These are phyloP conservation scores for Termitomyces sp. DNA, from an alignment of 1,284 basidiomycete species.

Conservation along the genomic window DNA sequence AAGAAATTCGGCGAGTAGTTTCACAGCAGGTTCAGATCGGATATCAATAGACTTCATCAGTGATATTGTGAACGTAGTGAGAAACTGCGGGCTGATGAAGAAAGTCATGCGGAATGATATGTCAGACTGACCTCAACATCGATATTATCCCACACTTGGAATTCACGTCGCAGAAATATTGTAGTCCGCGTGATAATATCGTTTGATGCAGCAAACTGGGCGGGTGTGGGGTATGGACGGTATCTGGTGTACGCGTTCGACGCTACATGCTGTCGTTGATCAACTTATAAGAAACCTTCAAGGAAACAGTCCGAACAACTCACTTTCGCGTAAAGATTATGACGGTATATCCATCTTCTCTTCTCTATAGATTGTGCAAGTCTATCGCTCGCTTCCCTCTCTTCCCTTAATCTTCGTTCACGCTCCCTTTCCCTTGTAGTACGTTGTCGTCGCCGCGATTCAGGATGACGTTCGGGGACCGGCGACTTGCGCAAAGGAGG, in stretches of 20 bases:
- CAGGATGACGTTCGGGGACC: constrained; percentile 27
- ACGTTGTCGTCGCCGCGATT: constrained; percentile 28
- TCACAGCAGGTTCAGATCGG: constrained; percentile 79
- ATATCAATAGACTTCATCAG: constrained; percentile 86
- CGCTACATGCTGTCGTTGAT: constrained; percentile 67
- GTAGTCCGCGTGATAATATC: constrained; percentile 73
- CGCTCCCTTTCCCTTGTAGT: constrained; percentile 47
- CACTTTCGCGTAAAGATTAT: constrained; percentile 78
- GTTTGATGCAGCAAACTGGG: constrained; percentile 70
- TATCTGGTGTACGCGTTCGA: constrained; percentile 80
- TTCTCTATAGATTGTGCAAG: constrained; percentile 57
- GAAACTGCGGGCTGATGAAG: constrained; percentile 41
- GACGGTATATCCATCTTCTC: constrained; percentile 65
- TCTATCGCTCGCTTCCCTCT: constrained; percentile 52
- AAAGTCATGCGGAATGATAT: constrained; percentile 4
- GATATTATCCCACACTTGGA: constrained; percentile 76
- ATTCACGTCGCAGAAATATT: constrained; percentile 76
- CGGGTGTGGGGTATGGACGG: constrained; percentile 74
- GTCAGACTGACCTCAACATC: constrained; percentile 68
- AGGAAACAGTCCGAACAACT: constrained; percentile 18
- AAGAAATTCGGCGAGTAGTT: constrained; percentile 78
- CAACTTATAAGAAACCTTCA: not conserved
- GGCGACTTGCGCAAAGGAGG: constrained; percentile 57
- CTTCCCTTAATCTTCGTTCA: constrained; percentile 49
- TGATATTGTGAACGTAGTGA: constrained; percentile 76